Percentiles rank a stretch among this genome's conserved stretches.
Conservation (phyloP, 371 early-diverging fungal genomes). For the Syncephalastrum contaminatum region DNA sequence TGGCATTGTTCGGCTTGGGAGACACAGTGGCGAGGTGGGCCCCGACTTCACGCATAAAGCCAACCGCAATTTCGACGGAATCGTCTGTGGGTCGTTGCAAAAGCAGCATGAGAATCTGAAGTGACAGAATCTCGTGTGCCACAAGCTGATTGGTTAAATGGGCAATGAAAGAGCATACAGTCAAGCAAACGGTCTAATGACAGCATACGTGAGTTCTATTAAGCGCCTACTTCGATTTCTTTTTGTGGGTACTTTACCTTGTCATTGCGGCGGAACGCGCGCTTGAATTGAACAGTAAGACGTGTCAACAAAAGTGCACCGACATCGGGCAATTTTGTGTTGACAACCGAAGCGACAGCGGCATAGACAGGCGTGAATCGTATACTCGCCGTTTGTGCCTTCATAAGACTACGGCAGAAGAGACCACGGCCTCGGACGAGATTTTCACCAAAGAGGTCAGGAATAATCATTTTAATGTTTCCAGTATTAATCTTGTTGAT, state of each 20-base stretch:
- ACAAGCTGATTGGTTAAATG: constrained; percentile 94
- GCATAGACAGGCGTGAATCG: constrained; percentile 95
- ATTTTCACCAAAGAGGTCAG: constrained; percentile 90
- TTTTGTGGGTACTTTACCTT: constrained; percentile 48
- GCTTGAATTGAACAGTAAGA: constrained; percentile 86
- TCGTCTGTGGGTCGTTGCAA: constrained; percentile 95
- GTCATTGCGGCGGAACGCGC: constrained; percentile 90
- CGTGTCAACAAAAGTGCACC: constrained; percentile 89
- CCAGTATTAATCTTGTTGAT: constrained; percentile 94
- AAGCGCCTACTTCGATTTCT: too few relatives aligned
- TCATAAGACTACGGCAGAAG: constrained; percentile 86
- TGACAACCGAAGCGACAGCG: constrained; percentile 83
- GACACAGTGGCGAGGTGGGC: constrained; percentile 79
- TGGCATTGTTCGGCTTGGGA: constrained; percentile 81
- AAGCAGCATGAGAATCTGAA: constrained; percentile 84
- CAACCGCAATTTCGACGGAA: constrained; percentile 97
- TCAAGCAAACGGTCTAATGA: constrained; percentile 66
- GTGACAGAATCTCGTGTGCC: constrained; percentile 85
- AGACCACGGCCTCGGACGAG: constrained; percentile 93
- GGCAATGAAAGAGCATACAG: constrained; percentile 86
- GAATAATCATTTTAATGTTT: constrained; percentile 90
- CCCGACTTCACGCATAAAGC: constrained; percentile 92
- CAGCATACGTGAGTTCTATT: neutral
- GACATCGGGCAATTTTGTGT: constrained; percentile 90
- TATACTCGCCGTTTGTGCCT: constrained; percentile 88